Conservation (phyloP, 768 basidiomycete species). For the Mycena chlorophos region DNA sequence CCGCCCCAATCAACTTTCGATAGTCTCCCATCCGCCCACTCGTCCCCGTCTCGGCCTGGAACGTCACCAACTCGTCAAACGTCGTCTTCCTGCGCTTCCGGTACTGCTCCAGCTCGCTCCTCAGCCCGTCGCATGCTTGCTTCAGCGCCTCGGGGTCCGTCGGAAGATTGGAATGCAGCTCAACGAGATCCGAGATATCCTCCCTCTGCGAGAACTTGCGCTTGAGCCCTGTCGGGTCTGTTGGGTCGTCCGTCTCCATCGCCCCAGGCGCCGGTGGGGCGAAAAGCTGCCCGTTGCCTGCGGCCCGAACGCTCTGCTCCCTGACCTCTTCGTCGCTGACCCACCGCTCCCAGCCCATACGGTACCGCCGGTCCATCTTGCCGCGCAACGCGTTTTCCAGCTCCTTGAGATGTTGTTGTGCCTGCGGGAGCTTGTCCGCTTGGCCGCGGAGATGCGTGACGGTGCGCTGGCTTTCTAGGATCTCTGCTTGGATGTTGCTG, state of each 20-base stretch:
- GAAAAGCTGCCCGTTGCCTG: constrained; percentile 55
- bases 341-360: constrained; percentile 93
- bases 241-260: constrained; percentile 41
- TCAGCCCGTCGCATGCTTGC: constrained; percentile 56
- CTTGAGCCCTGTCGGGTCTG: constrained; percentile 57
- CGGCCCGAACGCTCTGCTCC: constrained; percentile 67
- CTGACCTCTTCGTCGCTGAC: constrained; percentile 79
- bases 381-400: constrained; percentile 65
- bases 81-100: constrained; percentile 66
- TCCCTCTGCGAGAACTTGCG: constrained; percentile 52
- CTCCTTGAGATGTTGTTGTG: constrained; percentile 56
- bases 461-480: constrained; percentile 78
- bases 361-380: constrained; percentile 82
- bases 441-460: constrained; percentile 70
- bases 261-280: constrained; percentile 50
- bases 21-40: constrained; percentile 89
- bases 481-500: constrained; percentile 85
- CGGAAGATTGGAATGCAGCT: constrained; percentile 58
- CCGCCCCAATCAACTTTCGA: constrained; percentile 82
- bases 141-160: constrained; percentile 54
- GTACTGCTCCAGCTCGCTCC: constrained; percentile 65
- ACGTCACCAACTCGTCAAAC: constrained; percentile 75
- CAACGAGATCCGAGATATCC: constrained; percentile 64
- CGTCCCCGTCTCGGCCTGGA: constrained; percentile 89
- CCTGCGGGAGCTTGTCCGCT: constrained; percentile 63